Evolutionary conservation across 2,329 filamentous ascomycete genomes (phyloP).

Genomic region (Neofusicoccum umdonicola): DNA sequence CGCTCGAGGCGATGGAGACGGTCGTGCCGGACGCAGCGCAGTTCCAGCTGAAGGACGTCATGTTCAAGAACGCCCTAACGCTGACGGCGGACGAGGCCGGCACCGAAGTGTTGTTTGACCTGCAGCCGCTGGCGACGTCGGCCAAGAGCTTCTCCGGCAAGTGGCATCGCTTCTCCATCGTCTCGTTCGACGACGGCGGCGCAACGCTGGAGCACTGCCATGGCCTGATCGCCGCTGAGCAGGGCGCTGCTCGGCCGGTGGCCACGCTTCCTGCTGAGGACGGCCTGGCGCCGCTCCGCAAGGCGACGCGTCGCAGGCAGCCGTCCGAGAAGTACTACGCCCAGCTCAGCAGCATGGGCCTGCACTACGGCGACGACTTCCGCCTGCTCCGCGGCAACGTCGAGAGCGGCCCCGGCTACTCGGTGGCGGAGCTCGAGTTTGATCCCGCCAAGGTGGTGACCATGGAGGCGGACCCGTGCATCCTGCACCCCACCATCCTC

Average conservation of each 20-base stretch:
- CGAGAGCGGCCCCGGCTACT: too few species aligned
- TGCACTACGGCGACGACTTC: neutral
- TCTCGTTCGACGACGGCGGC: neutral
- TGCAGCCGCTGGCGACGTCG: slow-evolving; percentile 1
- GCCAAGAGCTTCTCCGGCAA: slow-evolving; percentile 4
- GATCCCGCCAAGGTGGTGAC: too few species aligned
- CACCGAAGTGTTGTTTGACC: neutral
- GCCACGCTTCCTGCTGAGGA: neutral
- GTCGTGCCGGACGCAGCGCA: slow-evolving; percentile 24
- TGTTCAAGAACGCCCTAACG: neutral
- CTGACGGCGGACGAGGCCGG: neutral
- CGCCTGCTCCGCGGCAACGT: too few species aligned
- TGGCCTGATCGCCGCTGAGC: slow-evolving; percentile 1
- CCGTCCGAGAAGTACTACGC: neutral
- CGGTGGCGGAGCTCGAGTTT: too few species aligned
- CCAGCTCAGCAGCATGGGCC: slow-evolving; percentile 1
- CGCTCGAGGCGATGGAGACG: slow-evolving; percentile 29
- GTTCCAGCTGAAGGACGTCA: neutral
- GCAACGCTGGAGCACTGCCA: slow-evolving; percentile 2
- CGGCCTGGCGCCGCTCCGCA: neutral
- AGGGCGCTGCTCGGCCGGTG: neutral
- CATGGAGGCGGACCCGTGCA: too few species aligned
- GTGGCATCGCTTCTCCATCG: slow-evolving; percentile 1
- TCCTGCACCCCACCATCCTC: too few species aligned
- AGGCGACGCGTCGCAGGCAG: neutral